Conservation (phyloP, 305 asterid species). For the Stenogyne calaminthoides region DNA sequence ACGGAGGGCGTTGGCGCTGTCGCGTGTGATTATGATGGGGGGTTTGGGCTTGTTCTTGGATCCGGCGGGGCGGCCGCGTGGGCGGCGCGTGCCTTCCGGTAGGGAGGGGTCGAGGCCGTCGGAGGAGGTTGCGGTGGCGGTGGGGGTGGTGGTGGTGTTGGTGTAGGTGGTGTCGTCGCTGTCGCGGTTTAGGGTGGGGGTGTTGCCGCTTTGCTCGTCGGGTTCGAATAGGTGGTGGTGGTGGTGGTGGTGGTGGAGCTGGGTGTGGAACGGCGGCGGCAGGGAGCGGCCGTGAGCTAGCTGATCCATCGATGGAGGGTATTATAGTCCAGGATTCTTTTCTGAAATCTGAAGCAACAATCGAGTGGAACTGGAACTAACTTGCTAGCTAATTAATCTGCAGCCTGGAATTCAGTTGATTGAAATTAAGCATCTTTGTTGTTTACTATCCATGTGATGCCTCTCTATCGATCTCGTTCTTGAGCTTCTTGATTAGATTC, state of each 20-base stretch:
- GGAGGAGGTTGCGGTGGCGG: constrained; percentile 26
- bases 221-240: constrained; percentile 42
- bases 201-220: constrained; percentile 39
- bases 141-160: too few relatives aligned
- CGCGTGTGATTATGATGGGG: constrained; percentile 51
- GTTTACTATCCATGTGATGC: constrained; percentile 15
- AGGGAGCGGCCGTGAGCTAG: constrained; percentile 60
- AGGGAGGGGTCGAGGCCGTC: constrained; percentile 12
- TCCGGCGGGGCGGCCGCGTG: constrained; percentile 61
- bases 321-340: too few relatives aligned
- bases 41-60: constrained; percentile 61
- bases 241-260: constrained; percentile 51
- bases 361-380: background rate
- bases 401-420: too few relatives aligned
- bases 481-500: background rate
- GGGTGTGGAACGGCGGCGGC: constrained; percentile 57
- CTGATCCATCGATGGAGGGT: too few relatives aligned
- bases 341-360: constrained; percentile 1
- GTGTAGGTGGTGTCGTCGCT: constrained; percentile 28
- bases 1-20: constrained; percentile 58
- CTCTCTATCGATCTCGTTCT: background rate
- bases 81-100: constrained; percentile 40
- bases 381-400: too few relatives aligned
- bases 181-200: constrained; percentile 34
- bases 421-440: background rate